Base-by-base conservation (phyloP, 495 filamentous ascomycete species). In the Emericellopsis terricola region DNA sequence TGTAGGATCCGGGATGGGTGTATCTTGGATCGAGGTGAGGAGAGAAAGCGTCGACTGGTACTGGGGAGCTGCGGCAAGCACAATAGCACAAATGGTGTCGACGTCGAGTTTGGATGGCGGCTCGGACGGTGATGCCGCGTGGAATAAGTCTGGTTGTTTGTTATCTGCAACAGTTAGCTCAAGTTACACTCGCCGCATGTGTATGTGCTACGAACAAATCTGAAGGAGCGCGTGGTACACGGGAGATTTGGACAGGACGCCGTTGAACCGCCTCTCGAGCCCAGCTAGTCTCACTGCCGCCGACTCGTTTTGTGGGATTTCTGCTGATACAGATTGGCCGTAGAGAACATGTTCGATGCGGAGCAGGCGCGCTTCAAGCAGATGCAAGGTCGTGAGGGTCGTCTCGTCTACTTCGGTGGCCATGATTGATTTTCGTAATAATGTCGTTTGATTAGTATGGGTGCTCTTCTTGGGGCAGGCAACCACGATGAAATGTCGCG, bases 1-100 rank as follows among this genome's bases (percentile, higher is more conserved):
- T 24, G 69, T 56, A 0, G 80, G 62, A 27, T 78, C 68, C 2
- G 86, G 82, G 7, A 94, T 56, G 4, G 80, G 73, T 1, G 78
- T 69, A 57, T 92, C 84, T 20, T 49, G 38, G 19, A 86, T 71
- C 1, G 79, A 78, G n/a, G 76, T 78, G 6, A 92, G 68, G 7
- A 74, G 74, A 0, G 84, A 92, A 4, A 77, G 73, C 0, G 76
- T 82, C 15, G 76, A 66, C 13, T 78, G 76, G 55, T 78, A 93
- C 2, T 70, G 64, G 10, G 78, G 64, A 0, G 80, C 78, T 29
- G 76, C 74, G 18, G 82, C 68, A 15, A 89, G 68, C 20, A 94
- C 62, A 7, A 83, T 79, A 11, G 81, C 72, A 35, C 73, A 52
- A 8, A 71, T 53, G 3, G 57, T 52, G 28, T 70, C 51, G 13